Evolutionary conservation across 1,284 basidiomycete genomes (phyloP), one percentile per base, ranked within the genome.

Genomic region (Leccinum fuscescens): DNA sequence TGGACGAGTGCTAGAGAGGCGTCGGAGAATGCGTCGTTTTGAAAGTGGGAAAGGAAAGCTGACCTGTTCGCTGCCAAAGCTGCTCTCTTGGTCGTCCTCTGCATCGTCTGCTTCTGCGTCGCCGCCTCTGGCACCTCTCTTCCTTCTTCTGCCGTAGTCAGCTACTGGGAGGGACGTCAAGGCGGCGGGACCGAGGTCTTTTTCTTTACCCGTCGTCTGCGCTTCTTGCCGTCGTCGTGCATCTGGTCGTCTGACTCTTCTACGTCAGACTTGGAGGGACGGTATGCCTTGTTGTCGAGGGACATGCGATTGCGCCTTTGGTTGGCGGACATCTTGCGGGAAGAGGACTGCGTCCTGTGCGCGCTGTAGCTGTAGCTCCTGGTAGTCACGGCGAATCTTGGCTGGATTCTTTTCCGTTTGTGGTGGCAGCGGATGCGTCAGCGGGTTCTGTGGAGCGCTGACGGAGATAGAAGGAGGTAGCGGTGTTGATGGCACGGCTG

Each of bases 271-370:
- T 70, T 69, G 0, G 83, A 74, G 17, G 90, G 91, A 57, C 82
- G 82, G 68, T 92, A 93, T 1, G 90, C 89, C 69, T 88, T 89
- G 73, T 92, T 90, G 71, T 92, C 90, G 39, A 76, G 68, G 0
- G 89, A 88, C 62, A 92, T 89, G 31, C 85, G 82, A 64, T 80
- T 81, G 33, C 85, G 82, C 69, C 79, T 82, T 58, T 80, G 78
- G 6, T 72, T 70, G 1, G 76, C 70, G 52, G 68, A 50, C 1
- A 44, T 27, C 35, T 67, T 64, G 68, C 68, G 62, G 64, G 72
- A 59, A 66, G 74, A 61, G 61, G 56, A 44, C 29, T 31, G 29
- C 71, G 11, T 75, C 73, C 57, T 82, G 80, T 6, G 39, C 3
- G n/a, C 50, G 66, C 48, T 73, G 73, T 33, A 42, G 71, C 20